A percentile compares a stretch with the other conserved stretches of the same genome.
Conservation (phyloP, 1,139 yeast species). For the Saccharomyces uvarum region DNA sequence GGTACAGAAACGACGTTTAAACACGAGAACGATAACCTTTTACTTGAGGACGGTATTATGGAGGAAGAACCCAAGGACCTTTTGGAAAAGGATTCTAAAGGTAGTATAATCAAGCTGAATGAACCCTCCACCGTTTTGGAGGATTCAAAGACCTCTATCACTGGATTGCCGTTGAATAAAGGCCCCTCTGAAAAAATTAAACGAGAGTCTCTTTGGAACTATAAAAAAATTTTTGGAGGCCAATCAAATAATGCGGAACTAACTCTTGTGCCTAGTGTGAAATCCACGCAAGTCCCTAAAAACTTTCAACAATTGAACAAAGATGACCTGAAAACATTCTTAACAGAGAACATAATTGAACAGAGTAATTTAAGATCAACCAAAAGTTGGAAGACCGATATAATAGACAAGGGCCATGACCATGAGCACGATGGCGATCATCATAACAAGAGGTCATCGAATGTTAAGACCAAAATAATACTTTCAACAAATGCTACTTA, state of each 20-base stretch:
- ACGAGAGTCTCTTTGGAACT: constrained; percentile 26
- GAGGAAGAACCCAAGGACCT: constrained; percentile 7
- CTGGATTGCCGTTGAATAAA: constrained; percentile 27
- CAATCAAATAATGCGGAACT: not conserved
- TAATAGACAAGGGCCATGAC: not conserved
- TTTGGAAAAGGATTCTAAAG: constrained; percentile 18
- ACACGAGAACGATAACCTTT: constrained; percentile 1
- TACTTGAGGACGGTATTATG: constrained; percentile 2
- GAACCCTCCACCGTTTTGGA: constrained; percentile 15
- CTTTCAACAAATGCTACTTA: constrained; percentile 1
- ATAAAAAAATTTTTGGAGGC: constrained; percentile 13
- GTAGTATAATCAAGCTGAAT: constrained; percentile 19
- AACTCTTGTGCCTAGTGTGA: not conserved
- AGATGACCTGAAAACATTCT: not conserved
- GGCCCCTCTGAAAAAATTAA: constrained; percentile 29
- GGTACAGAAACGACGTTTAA: constrained; percentile 9
- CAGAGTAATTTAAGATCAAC: not conserved
- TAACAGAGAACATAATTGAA: not conserved
- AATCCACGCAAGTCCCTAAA: not conserved
- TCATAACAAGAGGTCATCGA: not conserved
- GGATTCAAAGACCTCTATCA: constrained; percentile 26
- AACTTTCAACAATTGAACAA: not conserved
- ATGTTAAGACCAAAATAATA: constrained; percentile 3
- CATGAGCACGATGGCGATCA: not conserved
- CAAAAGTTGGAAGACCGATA: not conserved